A percentile compares a stretch with the other conserved stretches of the same genome.
Evolutionary conservation across 2,329 filamentous ascomycete genomes (phyloP).

Genomic region (Botrytis galanthina): DNA sequence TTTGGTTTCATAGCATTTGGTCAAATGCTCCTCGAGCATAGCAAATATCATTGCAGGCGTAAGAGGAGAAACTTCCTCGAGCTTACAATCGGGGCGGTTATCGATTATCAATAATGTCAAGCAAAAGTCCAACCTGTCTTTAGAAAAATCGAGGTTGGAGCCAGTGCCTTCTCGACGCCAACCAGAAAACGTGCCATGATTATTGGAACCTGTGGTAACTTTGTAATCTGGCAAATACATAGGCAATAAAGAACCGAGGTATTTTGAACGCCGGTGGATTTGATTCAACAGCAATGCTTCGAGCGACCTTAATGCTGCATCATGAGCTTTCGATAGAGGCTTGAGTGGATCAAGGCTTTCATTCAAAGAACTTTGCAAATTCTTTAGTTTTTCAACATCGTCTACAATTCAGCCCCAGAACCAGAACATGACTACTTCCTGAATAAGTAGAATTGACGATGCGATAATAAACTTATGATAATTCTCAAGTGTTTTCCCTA

Average conservation of each 20-base stretch:
- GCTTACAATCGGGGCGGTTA: neutral
- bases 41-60: slow-evolving; percentile 13
- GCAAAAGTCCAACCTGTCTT: neutral
- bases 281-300: neutral
- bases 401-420: neutral
- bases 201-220: too few relatives aligned
- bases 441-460: neutral
- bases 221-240: neutral
- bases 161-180: neutral
- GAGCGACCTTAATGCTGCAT: neutral
- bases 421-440: neutral
- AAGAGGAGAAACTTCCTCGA: neutral
- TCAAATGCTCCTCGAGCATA: slow-evolving; percentile 15
- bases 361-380: neutral
- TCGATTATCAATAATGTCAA: neutral
- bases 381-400: neutral
- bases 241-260: neutral
- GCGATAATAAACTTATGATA: neutral
- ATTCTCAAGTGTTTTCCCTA: neutral
- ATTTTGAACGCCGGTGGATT: neutral
- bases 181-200: neutral
- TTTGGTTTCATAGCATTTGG: neutral
- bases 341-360: neutral
- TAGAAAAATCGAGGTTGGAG: too few relatives aligned
- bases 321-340: neutral